phyloP scores from a whole-genome alignment of 495 filamentous ascomycete genomes.

The Neurospora terricola region DNA sequence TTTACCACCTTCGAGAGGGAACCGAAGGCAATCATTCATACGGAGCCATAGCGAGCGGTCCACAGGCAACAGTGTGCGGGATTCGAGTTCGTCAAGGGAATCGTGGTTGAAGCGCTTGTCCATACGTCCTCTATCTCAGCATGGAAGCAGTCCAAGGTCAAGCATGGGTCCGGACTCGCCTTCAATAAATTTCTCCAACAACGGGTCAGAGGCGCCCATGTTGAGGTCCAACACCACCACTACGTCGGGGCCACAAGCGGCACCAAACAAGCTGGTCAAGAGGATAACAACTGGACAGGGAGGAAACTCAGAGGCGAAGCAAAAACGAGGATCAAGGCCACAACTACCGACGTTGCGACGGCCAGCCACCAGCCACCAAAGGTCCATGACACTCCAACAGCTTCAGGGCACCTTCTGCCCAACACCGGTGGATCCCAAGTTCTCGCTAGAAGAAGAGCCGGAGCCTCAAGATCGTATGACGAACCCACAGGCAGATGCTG shows the following conservation, averaged over 20 bases:
- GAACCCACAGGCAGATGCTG: conserved; percentile 6
- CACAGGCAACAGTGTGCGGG: conserved; percentile 29
- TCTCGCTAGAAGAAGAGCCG: conserved; percentile 25
- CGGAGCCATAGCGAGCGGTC: conserved; percentile 27
- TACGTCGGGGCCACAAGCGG: conserved; percentile 23
- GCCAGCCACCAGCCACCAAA: conserved; percentile 81
- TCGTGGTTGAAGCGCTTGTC: conserved; percentile 76
- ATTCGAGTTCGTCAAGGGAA: conserved; percentile 46
- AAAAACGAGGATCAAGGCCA: conserved; percentile 37
- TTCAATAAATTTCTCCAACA: conserved; percentile 54
- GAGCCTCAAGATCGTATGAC: conserved; percentile 7
- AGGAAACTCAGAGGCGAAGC: conserved; percentile 28
- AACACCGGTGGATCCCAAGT: conserved; percentile 11
- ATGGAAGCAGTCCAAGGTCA: conserved; percentile 51
- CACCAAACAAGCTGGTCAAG: conserved; percentile 85
- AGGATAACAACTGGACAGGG: conserved; percentile 53
- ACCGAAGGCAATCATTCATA: conserved; percentile 36
- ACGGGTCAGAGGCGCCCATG: conserved; percentile 61
- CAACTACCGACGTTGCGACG: conserved; percentile 53
- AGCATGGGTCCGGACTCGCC: conserved; percentile 59
- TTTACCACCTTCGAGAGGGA: conserved; percentile 21
- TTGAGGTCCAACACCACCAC: conserved; percentile 30
- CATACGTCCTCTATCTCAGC: conserved; percentile 57
- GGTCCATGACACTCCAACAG: conserved; percentile 60
- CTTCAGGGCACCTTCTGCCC: conserved; percentile 22